Percentiles rank a stretch among this genome's conserved stretches.
Evolutionary conservation across 73 alveolate species (phyloP).

Genomic region (Tetrahymena borealis): DNA sequence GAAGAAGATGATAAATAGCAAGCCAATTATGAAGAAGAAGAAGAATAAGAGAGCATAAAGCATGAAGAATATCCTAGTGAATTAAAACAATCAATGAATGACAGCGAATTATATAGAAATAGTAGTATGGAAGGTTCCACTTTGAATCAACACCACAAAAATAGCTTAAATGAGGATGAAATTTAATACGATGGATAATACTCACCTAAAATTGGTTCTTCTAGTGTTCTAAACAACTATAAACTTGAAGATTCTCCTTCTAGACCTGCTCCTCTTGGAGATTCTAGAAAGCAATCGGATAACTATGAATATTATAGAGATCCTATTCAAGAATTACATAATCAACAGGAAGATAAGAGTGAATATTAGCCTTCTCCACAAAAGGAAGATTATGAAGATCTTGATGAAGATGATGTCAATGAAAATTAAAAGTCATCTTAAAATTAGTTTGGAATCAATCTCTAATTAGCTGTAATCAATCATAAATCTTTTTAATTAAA

Average conservation of each 20-base stretch:
- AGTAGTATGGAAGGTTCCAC: neutral
- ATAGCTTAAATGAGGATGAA: neutral
- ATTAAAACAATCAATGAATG: neutral
- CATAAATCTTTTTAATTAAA: neutral
- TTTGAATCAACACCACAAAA: neutral
- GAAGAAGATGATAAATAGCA: neutral
- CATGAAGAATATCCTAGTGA: neutral
- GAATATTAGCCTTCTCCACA: neutral
- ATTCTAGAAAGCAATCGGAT: neutral
- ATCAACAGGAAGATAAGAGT: neutral
- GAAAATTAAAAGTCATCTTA: neutral
- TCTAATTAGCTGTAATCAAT: neutral
- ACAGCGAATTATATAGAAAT: neutral
- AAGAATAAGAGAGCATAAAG: neutral
- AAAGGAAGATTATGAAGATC: neutral
- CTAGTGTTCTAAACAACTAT: neutral
- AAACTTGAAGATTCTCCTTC: neutral
- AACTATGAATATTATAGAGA: neutral
- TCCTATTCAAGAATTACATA: neutral
- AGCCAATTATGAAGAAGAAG: neutral
- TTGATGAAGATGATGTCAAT: neutral
- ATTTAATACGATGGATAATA: neutral
- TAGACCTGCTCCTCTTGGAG: neutral
- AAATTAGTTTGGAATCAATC: neutral
- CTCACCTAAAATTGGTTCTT: neutral